Percentiles rank a stretch among this genome's conserved stretches.
phyloP scores from a whole-genome alignment of 2,329 filamentous ascomycete species.

The Pseudogymnoascus sp. region DNA sequence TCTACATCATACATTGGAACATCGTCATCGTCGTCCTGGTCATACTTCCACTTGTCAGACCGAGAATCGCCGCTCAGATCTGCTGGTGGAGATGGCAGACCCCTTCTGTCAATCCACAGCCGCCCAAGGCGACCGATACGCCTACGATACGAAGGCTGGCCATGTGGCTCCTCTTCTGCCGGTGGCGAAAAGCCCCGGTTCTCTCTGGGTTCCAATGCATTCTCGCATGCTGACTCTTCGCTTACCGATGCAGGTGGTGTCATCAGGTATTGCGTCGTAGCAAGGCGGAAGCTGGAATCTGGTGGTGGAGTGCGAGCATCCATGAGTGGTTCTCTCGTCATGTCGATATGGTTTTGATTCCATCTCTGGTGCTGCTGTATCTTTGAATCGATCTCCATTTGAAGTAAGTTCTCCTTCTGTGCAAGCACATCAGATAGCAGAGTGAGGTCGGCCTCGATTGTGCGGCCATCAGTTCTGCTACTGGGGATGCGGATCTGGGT shows the following conservation, averaged over 20 bases:
- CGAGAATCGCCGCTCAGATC: conserved; percentile 38
- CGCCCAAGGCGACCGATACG: conserved; percentile 78
- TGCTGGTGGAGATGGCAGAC: conserved; percentile 48
- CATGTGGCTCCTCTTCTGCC: conserved; percentile 24
- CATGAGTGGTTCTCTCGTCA: conserved; percentile 76
- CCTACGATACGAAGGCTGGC: conserved; percentile 63
- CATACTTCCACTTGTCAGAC: conserved; percentile 75
- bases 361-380: conserved; percentile 82
- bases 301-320: conserved; percentile 60
- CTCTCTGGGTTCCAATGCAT: conserved; percentile 23
- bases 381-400: conserved; percentile 76
- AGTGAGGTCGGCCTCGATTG: conserved; percentile 70
- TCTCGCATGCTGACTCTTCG: conserved; percentile 28
- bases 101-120: conserved; percentile 79
- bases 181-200: conserved; percentile 23
- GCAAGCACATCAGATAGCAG: conserved; percentile 67
- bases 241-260: conserved; percentile 47
- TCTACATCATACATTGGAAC: conserved; percentile 68
- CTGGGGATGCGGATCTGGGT: conserved; percentile 61
- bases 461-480: conserved; percentile 56
- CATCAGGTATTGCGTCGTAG: conserved; percentile 62
- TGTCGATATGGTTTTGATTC: conserved; percentile 84
- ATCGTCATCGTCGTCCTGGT: conserved; percentile 75
- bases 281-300: conserved; percentile 60
- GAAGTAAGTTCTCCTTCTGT: conserved; percentile 74